Conservation (phyloP, 129 eudicot species). For the Silybum marianum region DNA sequence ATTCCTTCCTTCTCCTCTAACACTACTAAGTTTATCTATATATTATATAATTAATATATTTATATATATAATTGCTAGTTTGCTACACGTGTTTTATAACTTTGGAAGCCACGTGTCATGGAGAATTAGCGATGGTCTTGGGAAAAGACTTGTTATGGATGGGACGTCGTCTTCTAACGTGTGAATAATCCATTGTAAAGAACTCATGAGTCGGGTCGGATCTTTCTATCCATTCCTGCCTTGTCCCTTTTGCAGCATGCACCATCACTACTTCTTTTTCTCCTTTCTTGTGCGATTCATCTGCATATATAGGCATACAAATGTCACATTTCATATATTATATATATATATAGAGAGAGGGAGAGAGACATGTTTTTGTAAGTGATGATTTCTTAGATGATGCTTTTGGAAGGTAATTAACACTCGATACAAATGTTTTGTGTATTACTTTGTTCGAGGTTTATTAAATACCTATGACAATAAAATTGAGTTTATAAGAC, state of each 20-base stretch:
- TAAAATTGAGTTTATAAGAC: too few species aligned
- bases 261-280: conserved; percentile 28
- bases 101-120: conserved; percentile 37
- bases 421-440: background rate
- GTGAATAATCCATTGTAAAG: conserved; percentile 66
- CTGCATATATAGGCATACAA: conserved; percentile 25
- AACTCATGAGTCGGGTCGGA: conserved; percentile 38
- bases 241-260: conserved; percentile 42
- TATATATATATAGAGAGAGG: too few species aligned
- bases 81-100: background rate
- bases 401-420: background rate
- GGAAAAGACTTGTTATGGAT: conserved; percentile 59
- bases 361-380: background rate
- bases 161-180: conserved; percentile 66
- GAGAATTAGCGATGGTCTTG: conserved; percentile 33
- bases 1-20: background rate
- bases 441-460: background rate
- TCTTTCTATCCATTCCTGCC: conserved; percentile 39
- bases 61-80: background rate
- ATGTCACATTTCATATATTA: background rate
- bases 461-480: too few species aligned
- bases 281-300: conserved; percentile 29
- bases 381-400: background rate
- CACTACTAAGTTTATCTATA: background rate
- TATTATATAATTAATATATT: background rate